These are phyloP conservation scores for Botrytis fabae DNA, from an alignment of 2,329 filamentous ascomycete genomes.

Conservation along the genomic window DNA sequence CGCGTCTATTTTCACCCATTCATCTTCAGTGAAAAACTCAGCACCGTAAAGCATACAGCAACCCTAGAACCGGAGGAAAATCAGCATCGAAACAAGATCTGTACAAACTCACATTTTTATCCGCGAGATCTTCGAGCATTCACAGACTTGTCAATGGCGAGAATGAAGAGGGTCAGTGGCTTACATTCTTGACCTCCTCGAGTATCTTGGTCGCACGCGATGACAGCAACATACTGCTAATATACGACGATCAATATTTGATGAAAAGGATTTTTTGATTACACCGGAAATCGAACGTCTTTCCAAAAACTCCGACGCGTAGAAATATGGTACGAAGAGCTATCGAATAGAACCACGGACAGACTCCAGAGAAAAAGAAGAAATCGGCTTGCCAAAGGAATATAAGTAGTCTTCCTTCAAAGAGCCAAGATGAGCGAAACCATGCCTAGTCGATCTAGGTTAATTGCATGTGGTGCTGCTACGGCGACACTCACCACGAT, in stretches of 20 bases:
- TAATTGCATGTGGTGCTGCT: background rate
- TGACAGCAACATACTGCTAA: background rate
- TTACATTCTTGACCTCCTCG: background rate
- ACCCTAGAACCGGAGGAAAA: constrained; percentile 16
- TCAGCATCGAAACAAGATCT: background rate
- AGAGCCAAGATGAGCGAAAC: background rate
- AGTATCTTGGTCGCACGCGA: background rate
- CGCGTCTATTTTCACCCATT: constrained; percentile 38
- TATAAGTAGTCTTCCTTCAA: background rate
- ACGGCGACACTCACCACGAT: background rate
- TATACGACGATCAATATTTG: background rate
- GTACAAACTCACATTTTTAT: too few species aligned
- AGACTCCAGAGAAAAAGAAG: background rate
- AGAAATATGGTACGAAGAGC: background rate
- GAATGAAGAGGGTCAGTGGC: background rate
- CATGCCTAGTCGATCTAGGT: background rate
- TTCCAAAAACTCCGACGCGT: background rate
- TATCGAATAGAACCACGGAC: background rate
- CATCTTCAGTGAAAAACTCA: constrained; percentile 38
- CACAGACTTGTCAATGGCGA: background rate
- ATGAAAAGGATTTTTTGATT: background rate
- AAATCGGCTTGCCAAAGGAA: background rate
- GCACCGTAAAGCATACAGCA: constrained; percentile 35
- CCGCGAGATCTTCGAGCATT: background rate
- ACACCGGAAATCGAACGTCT: background rate